Evolutionary conservation across 306 rosid genomes (phyloP).

Genomic region (Dalbergia cultrata): DNA sequence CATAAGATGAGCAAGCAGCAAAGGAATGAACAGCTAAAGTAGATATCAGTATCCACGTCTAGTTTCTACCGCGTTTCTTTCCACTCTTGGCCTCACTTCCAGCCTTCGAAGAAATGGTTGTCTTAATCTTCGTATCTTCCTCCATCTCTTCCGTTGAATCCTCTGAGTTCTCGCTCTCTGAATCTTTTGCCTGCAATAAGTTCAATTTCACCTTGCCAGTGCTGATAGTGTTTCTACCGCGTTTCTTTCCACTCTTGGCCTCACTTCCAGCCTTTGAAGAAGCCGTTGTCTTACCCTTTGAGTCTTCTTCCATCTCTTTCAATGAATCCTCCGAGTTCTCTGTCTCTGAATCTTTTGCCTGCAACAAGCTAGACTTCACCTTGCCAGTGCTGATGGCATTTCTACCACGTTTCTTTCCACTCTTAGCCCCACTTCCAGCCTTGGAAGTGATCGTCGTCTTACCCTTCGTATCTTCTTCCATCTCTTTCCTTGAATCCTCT

Average conservation of each 20-base stretch:
- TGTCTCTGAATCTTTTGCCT: slow-evolving; percentile 56
- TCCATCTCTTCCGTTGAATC: slow-evolving; percentile 48
- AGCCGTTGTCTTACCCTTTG: slow-evolving; percentile 55
- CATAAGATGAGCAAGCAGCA: background rate
- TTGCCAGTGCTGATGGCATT: slow-evolving; percentile 57
- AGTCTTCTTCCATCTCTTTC: slow-evolving; percentile 46
- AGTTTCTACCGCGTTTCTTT: slow-evolving; percentile 73
- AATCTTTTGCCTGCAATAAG: slow-evolving; percentile 56
- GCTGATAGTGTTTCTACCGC: slow-evolving; percentile 54
- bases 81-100: slow-evolving; percentile 68
- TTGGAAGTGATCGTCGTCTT: slow-evolving; percentile 36
- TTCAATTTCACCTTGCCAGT: slow-evolving; percentile 62
- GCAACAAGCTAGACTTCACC: slow-evolving; percentile 61
- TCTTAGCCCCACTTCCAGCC: too few relatives aligned
- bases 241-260: slow-evolving; percentile 3
- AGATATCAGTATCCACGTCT: slow-evolving; percentile 49
- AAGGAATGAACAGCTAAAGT: slow-evolving; percentile 19
- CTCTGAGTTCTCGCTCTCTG: slow-evolving; percentile 54
- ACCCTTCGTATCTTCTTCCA: slow-evolving; percentile 55
- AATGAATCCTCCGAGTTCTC: slow-evolving; percentile 56
- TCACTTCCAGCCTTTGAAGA: too few relatives aligned
- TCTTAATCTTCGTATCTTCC: slow-evolving; percentile 40
- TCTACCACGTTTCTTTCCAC: slow-evolving; percentile 45
- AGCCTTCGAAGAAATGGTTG: slow-evolving; percentile 56
- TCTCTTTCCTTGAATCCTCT: slow-evolving; percentile 45